Evolutionary conservation across 768 basidiomycete species (phyloP).

Genomic region (Xanthoconium stramineum): DNA sequence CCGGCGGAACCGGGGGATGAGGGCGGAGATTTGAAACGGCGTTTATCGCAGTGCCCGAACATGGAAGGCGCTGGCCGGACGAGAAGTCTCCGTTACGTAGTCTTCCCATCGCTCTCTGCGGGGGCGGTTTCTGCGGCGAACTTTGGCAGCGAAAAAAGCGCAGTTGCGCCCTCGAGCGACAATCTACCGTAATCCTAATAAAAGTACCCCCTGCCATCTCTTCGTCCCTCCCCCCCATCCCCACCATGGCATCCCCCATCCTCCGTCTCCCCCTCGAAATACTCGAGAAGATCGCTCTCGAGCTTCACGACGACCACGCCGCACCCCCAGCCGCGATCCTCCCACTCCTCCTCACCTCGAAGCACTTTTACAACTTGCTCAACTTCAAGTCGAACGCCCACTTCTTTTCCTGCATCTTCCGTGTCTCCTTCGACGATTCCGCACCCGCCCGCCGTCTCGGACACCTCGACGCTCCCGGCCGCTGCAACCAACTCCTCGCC

Average conservation of each 20-base stretch:
- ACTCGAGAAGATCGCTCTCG: constrained; percentile 50
- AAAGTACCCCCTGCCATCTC: not conserved
- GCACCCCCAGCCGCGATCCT: constrained; percentile 38
- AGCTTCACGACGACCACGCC: constrained; percentile 28
- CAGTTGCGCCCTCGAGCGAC: not conserved
- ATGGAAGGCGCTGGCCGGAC: not conserved
- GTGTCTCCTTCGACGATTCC: constrained; percentile 51
- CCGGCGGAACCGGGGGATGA: not conserved
- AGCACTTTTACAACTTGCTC: constrained; percentile 38
- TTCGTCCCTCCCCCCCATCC: not conserved
- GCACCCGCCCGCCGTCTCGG: constrained; percentile 53
- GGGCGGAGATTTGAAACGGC: not conserved
- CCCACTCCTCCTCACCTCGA: constrained; percentile 47
- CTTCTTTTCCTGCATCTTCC: constrained; percentile 56
- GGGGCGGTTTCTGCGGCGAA: not conserved
- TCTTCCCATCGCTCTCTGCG: not conserved
- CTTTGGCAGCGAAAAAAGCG: not conserved
- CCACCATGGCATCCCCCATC: constrained; percentile 25
- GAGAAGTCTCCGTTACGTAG: not conserved
- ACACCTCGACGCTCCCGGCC: constrained; percentile 35
- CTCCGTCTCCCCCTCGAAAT: constrained; percentile 40
- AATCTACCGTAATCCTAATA: not conserved
- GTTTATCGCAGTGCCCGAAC: not conserved
- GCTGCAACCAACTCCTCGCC: constrained; percentile 38
- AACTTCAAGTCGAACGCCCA: constrained; percentile 17